These are phyloP conservation scores for Euphrasia confusa DNA, from an alignment of 257 asterid genomes.

Conservation along the genomic window DNA sequence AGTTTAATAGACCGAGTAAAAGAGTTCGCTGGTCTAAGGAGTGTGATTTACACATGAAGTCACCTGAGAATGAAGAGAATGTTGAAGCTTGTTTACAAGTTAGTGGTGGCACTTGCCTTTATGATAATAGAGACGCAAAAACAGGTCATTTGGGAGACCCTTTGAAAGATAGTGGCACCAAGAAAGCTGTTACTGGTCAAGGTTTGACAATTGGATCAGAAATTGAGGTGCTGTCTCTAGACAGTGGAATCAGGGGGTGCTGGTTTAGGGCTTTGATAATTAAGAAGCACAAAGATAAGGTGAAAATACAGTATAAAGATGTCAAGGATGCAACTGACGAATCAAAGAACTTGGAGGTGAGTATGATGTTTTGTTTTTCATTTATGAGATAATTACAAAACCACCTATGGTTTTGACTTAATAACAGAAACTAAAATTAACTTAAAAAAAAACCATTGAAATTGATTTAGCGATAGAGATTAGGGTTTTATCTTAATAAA, in stretches of 20 bases:
- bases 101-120: conserved; percentile 2
- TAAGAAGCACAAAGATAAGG: conserved; percentile 64
- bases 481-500: too few relatives aligned
- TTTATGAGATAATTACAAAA: not conserved
- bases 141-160: conserved; percentile 19
- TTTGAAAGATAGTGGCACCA: conserved; percentile 15
- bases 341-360: conserved; percentile 64
- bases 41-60: conserved; percentile 26
- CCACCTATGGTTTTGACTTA: not conserved
- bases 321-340: conserved; percentile 74
- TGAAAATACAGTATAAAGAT: conserved; percentile 68
- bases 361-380: not conserved
- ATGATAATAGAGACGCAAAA: conserved; percentile 16
- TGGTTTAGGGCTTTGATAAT: conserved; percentile 78
- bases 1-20: conserved; percentile 44
- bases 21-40: conserved; percentile 54
- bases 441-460: not conserved
- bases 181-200: conserved; percentile 15
- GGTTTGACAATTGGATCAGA: conserved; percentile 50
- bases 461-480: not conserved
- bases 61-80: conserved; percentile 24
- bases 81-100: conserved; percentile 25
- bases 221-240: conserved; percentile 79
- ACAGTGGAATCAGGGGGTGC: conserved; percentile 88
- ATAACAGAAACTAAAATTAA: not conserved